A percentile compares a stretch with the other conserved stretches of the same genome.
Evolutionary conservation across 441 rosid species (phyloP).

Genomic region (Populus tomentosa): DNA sequence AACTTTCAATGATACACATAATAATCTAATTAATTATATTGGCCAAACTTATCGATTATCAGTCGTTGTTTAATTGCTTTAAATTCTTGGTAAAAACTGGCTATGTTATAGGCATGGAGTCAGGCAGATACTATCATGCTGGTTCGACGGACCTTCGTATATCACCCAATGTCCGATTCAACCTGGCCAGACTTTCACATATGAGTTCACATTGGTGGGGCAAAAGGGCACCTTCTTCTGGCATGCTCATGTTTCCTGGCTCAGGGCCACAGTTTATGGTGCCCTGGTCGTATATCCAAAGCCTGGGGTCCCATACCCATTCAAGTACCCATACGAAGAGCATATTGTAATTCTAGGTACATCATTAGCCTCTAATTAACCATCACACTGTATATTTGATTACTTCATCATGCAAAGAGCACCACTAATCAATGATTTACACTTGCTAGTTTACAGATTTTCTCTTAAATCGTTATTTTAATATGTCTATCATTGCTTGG

Average conservation of each 20-base stretch:
- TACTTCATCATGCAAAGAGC: too few species aligned
- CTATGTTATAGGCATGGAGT: conserved; percentile 63
- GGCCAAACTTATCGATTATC: neutral
- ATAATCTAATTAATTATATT: too few species aligned
- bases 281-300: conserved; percentile 71
- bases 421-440: too few species aligned
- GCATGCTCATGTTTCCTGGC: conserved; percentile 96
- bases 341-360: conserved; percentile 64
- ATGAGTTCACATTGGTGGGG: conserved; percentile 58
- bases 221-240: conserved; percentile 81
- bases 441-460: neutral
- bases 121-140: conserved; percentile 72
- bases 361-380: neutral
- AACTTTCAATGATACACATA: neutral
- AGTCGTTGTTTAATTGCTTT: too few species aligned
- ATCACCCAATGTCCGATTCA: conserved; percentile 85
- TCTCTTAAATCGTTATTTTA: neutral
- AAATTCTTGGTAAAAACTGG: neutral
- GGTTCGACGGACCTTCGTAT: conserved; percentile 88
- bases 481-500: neutral
- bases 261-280: conserved; percentile 70
- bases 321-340: conserved; percentile 56
- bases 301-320: conserved; percentile 66
- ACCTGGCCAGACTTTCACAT: conserved; percentile 65
- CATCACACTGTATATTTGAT: too few species aligned